Evolutionary conservation across 2,329 filamentous ascomycete genomes (phyloP), one percentile per base, ranked within the genome.

Genomic region (Alternaria sp.): DNA sequence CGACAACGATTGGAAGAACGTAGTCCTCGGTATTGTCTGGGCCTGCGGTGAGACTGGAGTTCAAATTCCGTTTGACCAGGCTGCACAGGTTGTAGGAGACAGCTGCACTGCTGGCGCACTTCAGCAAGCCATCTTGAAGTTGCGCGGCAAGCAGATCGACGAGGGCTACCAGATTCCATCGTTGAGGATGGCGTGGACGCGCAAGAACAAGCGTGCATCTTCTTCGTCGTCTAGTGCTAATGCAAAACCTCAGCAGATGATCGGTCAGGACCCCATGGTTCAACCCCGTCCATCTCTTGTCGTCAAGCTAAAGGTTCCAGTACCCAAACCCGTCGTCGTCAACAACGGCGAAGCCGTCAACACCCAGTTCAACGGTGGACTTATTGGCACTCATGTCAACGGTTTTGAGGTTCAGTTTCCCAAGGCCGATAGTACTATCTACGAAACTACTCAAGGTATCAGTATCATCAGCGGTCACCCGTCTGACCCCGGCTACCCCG

Each of bases 121-220:
- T 21, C 72, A 77, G 49, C 74, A 77, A 56, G 73, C 73, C 26
- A 55, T 76, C 31, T 62, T 76, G 42, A 76, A 77, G 62, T 54
- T 74, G 9, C 66, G 68, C 10, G 26, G 41, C 23, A 70, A 69
- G 48, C 61, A 67, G 26, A 55, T 66, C 37, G 62, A 56, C 13
- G 67, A 67, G 24, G 71, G 72, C 26, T 42, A 63, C 44, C 51
- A 61, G 4, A 68, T 72, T 48, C 67, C 67, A 8, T 33, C 45
- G 33, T 59, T 72, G 58, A 66, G 48, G 37, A 72, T 72, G 69
- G 58, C 62, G 33, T 72, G 68, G 69, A 65, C 63, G 8, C 67
- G 67, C 44, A 69, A 67, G 46, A 61, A 51, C 31, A 61, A 56
- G 14, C 21, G 45, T 24, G 31, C 49, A 10, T 9, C 44, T 10